phyloP scores from a whole-genome alignment of 208 protist genomes.

The Acanthamoeba culbertsoni region DNA sequence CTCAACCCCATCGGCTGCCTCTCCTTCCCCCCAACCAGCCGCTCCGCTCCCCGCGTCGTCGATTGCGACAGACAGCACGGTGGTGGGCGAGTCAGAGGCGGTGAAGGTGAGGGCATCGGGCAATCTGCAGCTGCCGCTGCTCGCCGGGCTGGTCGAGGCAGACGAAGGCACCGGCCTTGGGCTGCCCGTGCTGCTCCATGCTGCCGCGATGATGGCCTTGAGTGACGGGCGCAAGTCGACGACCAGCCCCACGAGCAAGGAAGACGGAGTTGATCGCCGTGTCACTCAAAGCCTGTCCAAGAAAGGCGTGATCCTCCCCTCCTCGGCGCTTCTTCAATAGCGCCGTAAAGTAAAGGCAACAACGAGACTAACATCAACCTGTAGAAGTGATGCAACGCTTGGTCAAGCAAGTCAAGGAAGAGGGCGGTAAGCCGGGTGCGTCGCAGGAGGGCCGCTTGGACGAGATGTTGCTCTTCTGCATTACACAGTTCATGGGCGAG shows the following conservation, averaged over 20 bases:
- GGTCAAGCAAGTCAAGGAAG: background rate
- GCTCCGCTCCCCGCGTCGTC: background rate
- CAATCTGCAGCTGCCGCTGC: slow-evolving; percentile 15
- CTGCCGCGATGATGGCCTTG: background rate
- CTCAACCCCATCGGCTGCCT: background rate
- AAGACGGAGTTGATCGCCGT: background rate
- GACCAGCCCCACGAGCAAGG: background rate
- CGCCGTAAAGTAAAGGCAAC: background rate
- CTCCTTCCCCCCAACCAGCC: background rate
- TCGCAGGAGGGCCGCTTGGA: slow-evolving; percentile 15
- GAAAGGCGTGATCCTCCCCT: background rate
- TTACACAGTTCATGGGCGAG: background rate
- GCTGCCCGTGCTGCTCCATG: background rate
- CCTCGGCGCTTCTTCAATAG: background rate
- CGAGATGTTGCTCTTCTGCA: slow-evolving; percentile 24
- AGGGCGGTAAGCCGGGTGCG: background rate
- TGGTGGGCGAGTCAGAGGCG: background rate
- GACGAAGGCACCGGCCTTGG: background rate
- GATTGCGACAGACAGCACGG: background rate
- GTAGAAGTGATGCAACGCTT: slow-evolving; percentile 11
- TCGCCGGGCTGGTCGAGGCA: background rate
- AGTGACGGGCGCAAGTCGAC: background rate
- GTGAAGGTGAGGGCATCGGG: background rate
- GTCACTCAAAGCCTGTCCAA: background rate
- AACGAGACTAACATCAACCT: too few species aligned